Evolutionary conservation across 768 basidiomycete genomes (phyloP).

Genomic region (Mycena vulgaris): DNA sequence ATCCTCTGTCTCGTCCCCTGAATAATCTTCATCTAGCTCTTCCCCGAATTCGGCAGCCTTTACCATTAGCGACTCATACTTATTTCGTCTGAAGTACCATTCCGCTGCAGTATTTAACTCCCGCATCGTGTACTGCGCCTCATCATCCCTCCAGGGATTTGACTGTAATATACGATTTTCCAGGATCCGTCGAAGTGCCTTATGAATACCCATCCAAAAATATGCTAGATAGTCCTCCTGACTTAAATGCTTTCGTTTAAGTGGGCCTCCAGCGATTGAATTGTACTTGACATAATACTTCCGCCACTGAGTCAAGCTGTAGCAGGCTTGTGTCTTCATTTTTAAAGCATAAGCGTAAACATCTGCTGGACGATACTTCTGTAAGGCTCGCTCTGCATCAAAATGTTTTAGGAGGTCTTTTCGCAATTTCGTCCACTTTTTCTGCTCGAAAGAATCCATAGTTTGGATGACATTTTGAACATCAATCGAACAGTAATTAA

Average conservation of each 20-base stretch:
- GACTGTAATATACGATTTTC: not conserved
- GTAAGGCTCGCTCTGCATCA: not conserved
- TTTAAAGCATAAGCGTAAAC: not conserved
- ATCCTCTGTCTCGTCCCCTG: not conserved
- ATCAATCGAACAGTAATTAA: too few relatives aligned
- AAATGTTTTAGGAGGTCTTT: not conserved
- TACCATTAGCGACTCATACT: constrained; percentile 12
- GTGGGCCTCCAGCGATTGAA: not conserved
- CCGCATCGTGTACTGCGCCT: not conserved
- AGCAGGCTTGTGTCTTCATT: not conserved
- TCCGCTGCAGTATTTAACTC: constrained; percentile 20
- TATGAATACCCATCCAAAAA: not conserved
- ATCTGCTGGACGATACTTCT: not conserved
- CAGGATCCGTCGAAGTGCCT: not conserved
- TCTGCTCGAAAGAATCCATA: not conserved
- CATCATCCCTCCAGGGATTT: not conserved
- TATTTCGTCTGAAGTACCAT: constrained; percentile 18
- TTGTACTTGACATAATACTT: not conserved
- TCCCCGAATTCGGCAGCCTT: constrained; percentile 9
- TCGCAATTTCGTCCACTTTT: not conserved
- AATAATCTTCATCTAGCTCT: constrained; percentile 13
- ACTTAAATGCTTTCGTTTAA: not conserved
- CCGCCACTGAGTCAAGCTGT: not conserved
- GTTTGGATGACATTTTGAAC: too few relatives aligned
- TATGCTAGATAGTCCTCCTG: not conserved